These are phyloP conservation scores for Globisporangium splendens DNA, from an alignment of 352 stramenopile species.

Conservation along the genomic window DNA sequence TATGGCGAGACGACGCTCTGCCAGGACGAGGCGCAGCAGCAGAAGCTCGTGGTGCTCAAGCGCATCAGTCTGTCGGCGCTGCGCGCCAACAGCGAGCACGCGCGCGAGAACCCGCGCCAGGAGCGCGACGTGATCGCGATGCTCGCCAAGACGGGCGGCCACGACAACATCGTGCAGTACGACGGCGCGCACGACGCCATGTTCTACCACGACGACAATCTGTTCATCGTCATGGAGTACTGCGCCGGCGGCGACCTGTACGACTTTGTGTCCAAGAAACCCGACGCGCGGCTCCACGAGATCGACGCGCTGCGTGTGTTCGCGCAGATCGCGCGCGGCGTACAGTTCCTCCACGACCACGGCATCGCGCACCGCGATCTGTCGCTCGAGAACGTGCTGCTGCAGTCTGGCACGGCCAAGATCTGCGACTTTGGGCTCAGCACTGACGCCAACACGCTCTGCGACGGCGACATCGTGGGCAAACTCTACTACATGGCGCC, in stretches of 20 bases:
- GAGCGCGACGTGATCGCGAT: conserved; percentile 46
- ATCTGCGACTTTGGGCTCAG: conserved; percentile 68
- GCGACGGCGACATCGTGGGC: conserved; percentile 39
- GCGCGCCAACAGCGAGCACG: conserved; percentile 26
- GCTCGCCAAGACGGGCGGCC: conserved; percentile 28
- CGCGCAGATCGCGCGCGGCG: conserved; percentile 33
- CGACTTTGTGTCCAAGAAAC: conserved; percentile 36
- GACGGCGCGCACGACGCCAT: conserved; percentile 20
- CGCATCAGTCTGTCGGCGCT: conserved; percentile 36
- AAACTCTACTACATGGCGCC: conserved; percentile 80
- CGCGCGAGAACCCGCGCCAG: conserved; percentile 40
- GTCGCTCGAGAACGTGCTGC: conserved; percentile 58
- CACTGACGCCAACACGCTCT: conserved; percentile 28
- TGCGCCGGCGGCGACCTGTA: conserved; percentile 60
- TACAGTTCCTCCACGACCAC: conserved; percentile 45
- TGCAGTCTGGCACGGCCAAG: conserved; percentile 34
- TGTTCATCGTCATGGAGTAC: conserved; percentile 67
- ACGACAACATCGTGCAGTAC: conserved; percentile 41
- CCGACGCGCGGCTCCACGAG: conserved; percentile 26
- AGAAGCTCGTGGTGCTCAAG: conserved; percentile 57
- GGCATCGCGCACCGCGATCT: conserved; percentile 54
- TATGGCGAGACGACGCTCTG: conserved; percentile 58
- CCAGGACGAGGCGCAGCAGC: conserved; percentile 22
- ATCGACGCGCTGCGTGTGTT: conserved; percentile 32
- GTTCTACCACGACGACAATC: conserved; percentile 36